Evolutionary conservation across 2,329 filamentous ascomycete genomes (phyloP).

Genomic region (Ceratocystis cubensis): DNA sequence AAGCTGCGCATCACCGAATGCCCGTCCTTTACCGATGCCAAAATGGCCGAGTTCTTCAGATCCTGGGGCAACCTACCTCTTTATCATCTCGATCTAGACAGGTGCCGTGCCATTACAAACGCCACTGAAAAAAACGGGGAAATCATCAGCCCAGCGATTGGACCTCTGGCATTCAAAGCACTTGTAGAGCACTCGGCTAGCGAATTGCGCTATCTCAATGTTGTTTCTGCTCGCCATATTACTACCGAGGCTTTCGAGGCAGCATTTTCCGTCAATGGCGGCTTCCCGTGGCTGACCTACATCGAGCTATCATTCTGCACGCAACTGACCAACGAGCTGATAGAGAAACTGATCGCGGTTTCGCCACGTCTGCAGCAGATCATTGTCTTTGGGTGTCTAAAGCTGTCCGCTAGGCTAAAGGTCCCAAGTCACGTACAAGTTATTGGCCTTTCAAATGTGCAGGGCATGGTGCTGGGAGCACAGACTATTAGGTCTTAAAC

Average conservation of each 20-base stretch:
- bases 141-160: slow-evolving; percentile 53
- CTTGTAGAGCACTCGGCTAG: slow-evolving; percentile 73
- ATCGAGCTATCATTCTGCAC: slow-evolving; percentile 70
- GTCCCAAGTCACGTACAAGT: slow-evolving; percentile 45
- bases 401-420: slow-evolving; percentile 38
- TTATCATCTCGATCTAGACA: slow-evolving; percentile 58
- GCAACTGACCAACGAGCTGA: slow-evolving; percentile 50
- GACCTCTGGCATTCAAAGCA: slow-evolving; percentile 60
- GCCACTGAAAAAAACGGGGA: slow-evolving; percentile 26
- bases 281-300: slow-evolving; percentile 55
- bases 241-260: slow-evolving; percentile 56
- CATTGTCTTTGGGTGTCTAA: slow-evolving; percentile 55
- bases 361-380: slow-evolving; percentile 49
- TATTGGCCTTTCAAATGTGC: slow-evolving; percentile 45
- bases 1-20: slow-evolving; percentile 79
- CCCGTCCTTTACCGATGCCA: slow-evolving; percentile 60
- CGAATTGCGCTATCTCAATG: slow-evolving; percentile 53
- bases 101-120: slow-evolving; percentile 60
- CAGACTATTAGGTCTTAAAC: neutral
- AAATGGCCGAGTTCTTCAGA: slow-evolving; percentile 59
- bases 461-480: slow-evolving; percentile 11
- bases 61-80: slow-evolving; percentile 65
- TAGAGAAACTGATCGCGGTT: slow-evolving; percentile 50
- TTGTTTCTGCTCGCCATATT: slow-evolving; percentile 80
- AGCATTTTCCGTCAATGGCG: slow-evolving; percentile 49